Evolutionary conservation across 352 stramenopile species (phyloP).

Genomic region (Phytophthora agathidicida): DNA sequence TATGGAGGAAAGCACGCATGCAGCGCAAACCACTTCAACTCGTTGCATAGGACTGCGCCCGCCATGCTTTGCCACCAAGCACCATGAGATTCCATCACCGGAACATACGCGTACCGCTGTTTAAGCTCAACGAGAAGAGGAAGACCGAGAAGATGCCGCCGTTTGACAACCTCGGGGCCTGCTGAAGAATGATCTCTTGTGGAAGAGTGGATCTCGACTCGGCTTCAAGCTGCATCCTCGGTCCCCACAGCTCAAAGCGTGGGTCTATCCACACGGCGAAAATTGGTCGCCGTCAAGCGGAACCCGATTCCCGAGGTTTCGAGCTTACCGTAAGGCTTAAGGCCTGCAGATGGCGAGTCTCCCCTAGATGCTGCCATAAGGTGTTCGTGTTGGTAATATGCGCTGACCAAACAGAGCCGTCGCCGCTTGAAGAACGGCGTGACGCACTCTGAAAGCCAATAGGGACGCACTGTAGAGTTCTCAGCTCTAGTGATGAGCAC

Average conservation of each 20-base stretch:
- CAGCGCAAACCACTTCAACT: too few relatives aligned
- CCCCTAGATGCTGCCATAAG: constrained; percentile 16
- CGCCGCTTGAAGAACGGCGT: constrained; percentile 25
- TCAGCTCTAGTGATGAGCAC: constrained; percentile 10
- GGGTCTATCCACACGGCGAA: constrained; percentile 11
- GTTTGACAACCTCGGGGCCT: too few relatives aligned
- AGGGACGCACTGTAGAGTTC: not conserved
- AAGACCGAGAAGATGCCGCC: too few relatives aligned
- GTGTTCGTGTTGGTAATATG: constrained; percentile 12
- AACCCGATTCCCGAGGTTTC: constrained; percentile 5
- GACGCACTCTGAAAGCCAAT: constrained; percentile 23
- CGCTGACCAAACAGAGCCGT: constrained; percentile 4
- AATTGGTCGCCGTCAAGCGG: not conserved
- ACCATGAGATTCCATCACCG: too few relatives aligned
- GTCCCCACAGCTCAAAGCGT: too few relatives aligned
- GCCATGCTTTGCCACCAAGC: too few relatives aligned
- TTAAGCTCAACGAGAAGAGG: too few relatives aligned
- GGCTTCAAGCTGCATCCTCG: not conserved
- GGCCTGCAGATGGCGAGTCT: not conserved
- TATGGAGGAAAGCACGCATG: too few relatives aligned
- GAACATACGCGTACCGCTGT: too few relatives aligned
- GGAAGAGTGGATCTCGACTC: too few relatives aligned
- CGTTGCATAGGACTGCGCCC: too few relatives aligned
- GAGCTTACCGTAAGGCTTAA: not conserved
- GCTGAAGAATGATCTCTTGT: too few relatives aligned